Evolutionary conservation across 495 filamentous ascomycete genomes (phyloP).

Genomic region (Penicillium antarcticum): DNA sequence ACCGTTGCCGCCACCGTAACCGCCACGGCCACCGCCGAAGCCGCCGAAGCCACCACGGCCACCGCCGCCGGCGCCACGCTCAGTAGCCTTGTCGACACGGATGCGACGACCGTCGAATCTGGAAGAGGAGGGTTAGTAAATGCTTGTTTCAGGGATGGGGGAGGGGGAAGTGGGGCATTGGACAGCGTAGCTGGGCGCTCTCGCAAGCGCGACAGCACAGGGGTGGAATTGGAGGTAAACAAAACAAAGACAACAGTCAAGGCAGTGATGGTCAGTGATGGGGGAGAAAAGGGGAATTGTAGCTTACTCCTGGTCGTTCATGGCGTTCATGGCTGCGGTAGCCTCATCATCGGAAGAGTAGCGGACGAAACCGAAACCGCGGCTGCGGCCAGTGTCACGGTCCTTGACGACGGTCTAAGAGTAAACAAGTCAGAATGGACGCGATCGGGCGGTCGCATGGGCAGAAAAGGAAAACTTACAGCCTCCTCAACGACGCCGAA

Average conservation of each 20-base stretch:
- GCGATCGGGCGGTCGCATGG: not conserved
- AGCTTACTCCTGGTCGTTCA: conserved; percentile 93
- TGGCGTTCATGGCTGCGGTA: conserved; percentile 69
- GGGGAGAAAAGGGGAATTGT: not conserved
- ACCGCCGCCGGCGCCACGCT: conserved; percentile 52
- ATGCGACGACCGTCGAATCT: conserved; percentile 97
- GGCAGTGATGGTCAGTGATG: not conserved
- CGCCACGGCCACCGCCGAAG: conserved; percentile 21
- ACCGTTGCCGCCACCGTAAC: conserved; percentile 23
- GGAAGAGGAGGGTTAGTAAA: not conserved
- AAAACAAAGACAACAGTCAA: too few relatives aligned
- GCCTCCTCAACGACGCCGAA: conserved; percentile 7
- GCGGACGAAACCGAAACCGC: conserved; percentile 95
- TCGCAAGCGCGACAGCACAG: not conserved
- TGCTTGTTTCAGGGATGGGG: not conserved
- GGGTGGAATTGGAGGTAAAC: too few relatives aligned
- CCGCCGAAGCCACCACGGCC: conserved; percentile 31
- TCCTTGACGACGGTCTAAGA: conserved; percentile 93
- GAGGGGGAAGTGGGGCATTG: not conserved
- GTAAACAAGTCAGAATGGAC: not conserved
- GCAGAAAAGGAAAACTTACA: not conserved
- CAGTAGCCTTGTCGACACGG: conserved; percentile 93
- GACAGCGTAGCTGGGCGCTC: not conserved
- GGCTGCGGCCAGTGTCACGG: conserved; percentile 90
- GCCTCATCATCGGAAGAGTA: conserved; percentile 78